Base-by-base conservation (phyloP, 1,139 yeast genomes). In the Hyphopichia fennica region DNA sequence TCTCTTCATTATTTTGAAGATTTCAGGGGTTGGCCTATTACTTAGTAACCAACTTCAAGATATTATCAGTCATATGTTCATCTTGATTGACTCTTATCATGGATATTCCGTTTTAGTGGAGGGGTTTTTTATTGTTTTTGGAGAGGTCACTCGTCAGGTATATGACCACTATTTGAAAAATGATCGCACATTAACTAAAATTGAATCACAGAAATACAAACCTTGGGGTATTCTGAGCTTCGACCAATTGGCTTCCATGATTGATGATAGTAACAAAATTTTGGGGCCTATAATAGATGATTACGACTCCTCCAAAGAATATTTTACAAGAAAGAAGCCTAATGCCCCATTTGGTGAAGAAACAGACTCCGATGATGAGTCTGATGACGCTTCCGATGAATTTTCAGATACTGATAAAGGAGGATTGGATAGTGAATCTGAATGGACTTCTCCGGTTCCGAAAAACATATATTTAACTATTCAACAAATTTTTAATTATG, bases 21-120 rank as follows among this genome's bases (percentile, higher is more conserved):
- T 90, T 27, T 84, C 91, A 0, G 96, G 97, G 0, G 66, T 77
- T 11, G 69, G 77, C 31, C 67, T 89, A 22, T 67, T 90, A 7
- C 52, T 56, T 41, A 51, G 57, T 8, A 79, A 81, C 35, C 88
- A 81, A 45, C 70, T 91, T 43, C 79, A 73, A 41, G 98, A 91
- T 60, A 70, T 91, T 1, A 67, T 91, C 8, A 77, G 81, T 30
- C 81, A 90, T 11, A 75, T 89, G 51, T 88, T 93, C 60, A 81
- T 83, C 10, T 65, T 90, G 28, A 70, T 93, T 39, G 98, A 93
- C 60, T 73, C 82, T 35, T 91, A 84, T 53, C 96, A 91, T 63
- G 95, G 95, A 0, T 91, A 93, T 58, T 67, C 81, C 1, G 68
- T 72, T 14, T 65, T 93, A 18, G 83, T 88, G 38, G 83, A 84